Conservation (phyloP, 164 flowering plant species). For the Cinnamomum chago region DNA sequence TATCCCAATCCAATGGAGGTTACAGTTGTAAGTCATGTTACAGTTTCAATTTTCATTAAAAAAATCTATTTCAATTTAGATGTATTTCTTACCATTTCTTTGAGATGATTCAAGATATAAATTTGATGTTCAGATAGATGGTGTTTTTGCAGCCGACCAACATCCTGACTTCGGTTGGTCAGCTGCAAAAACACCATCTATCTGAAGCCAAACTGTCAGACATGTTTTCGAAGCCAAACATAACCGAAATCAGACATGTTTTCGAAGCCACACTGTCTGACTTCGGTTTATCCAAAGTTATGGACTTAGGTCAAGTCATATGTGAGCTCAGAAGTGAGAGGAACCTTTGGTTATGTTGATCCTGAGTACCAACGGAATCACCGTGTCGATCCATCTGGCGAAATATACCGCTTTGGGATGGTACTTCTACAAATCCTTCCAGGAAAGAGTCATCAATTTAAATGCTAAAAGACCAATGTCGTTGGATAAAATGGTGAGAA, state of each 20-base stretch:
- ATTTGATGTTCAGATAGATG: background rate
- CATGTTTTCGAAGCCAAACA: too few species aligned
- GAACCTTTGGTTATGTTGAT: constrained; percentile 75
- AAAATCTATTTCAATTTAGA: background rate
- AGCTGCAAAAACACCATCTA: too few species aligned
- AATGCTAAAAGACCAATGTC: constrained; percentile 39
- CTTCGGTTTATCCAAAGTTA: constrained; percentile 61
- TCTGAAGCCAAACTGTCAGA: constrained; percentile 68
- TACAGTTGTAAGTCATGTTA: too few species aligned
- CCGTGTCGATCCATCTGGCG: constrained; percentile 49
- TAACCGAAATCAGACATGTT: too few species aligned
- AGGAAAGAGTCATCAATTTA: constrained; percentile 52
- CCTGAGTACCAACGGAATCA: constrained; percentile 57
- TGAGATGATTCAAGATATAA: background rate
- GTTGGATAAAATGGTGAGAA: constrained; percentile 46
- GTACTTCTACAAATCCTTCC: constrained; percentile 63
- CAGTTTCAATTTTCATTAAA: background rate
- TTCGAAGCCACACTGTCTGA: constrained; percentile 68
- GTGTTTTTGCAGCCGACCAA: constrained; percentile 53
- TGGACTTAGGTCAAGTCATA: constrained; percentile 44
- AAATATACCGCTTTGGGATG: constrained; percentile 68
- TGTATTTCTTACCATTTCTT: background rate
- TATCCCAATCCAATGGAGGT: background rate
- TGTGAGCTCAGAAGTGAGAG: constrained; percentile 78
- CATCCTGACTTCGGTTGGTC: too few species aligned